Evolutionary conservation across 78 protist species (phyloP).

Genomic region (Dictyostelium citrinum): DNA sequence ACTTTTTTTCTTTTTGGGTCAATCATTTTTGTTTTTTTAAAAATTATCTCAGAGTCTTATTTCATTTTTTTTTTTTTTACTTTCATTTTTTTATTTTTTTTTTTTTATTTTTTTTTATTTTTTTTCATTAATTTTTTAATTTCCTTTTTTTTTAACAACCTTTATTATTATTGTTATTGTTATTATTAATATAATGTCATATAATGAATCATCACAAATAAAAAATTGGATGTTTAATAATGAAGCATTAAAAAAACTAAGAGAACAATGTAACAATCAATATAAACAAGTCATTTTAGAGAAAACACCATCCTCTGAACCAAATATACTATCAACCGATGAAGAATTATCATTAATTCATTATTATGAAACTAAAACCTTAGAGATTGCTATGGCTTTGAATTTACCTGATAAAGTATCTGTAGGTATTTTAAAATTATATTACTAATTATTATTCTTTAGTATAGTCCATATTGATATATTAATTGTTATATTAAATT

Average conservation of each 20-base stretch:
- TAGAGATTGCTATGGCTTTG: slow-evolving; percentile 4
- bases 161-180: background rate
- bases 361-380: slow-evolving; percentile 11
- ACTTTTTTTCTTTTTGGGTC: no score
- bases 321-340: background rate
- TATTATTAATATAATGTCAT: slow-evolving; percentile 8
- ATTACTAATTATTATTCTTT: no score
- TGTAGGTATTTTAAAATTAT: no score
- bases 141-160: background rate
- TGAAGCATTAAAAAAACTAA: background rate
- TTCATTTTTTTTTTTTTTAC: background rate
- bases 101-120: background rate
- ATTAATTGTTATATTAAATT: background rate
- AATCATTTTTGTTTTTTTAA: no score
- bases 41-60: background rate
- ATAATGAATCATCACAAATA: slow-evolving; percentile 38
- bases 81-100: background rate
- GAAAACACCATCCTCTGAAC: background rate
- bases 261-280: background rate
- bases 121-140: background rate
- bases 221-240: slow-evolving; percentile 44
- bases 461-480: no score
- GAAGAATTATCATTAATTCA: slow-evolving; percentile 25
- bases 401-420: slow-evolving; percentile 55
- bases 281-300: background rate